These are phyloP conservation scores for Geranomyces michiganensis DNA, from an alignment of 192 early-diverging fungal species.

Conservation along the genomic window DNA sequence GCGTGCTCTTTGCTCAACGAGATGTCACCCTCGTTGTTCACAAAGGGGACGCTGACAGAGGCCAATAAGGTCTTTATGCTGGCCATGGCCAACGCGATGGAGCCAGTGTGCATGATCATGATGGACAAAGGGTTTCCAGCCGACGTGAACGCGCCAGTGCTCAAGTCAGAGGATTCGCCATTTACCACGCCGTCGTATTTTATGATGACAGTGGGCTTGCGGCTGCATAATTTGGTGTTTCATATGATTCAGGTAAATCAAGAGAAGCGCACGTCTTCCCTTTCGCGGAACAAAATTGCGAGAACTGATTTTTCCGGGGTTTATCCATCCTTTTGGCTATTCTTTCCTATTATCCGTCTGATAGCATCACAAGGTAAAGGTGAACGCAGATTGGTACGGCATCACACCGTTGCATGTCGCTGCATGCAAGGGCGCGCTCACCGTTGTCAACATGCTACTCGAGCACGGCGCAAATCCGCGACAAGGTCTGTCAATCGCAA, in stretches of 20 bases:
- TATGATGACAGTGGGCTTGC: slow-evolving; percentile 48
- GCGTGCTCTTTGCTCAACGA: slow-evolving; percentile 48
- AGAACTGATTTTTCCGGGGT: too few species aligned
- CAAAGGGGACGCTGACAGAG: slow-evolving; percentile 50
- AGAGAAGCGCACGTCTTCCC: background rate
- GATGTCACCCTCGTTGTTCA: slow-evolving; percentile 33
- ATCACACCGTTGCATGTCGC: slow-evolving; percentile 55
- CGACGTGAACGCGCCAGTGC: slow-evolving; percentile 55
- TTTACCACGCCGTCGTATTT: slow-evolving; percentile 57
- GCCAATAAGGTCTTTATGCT: slow-evolving; percentile 49
- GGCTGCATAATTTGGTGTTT: slow-evolving; percentile 48
- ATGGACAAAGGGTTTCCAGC: slow-evolving; percentile 60
- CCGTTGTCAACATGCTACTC: slow-evolving; percentile 44
- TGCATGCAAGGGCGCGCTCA: slow-evolving; percentile 35
- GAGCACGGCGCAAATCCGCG: slow-evolving; percentile 49
- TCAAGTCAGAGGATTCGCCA: background rate
- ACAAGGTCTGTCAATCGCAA: slow-evolving; percentile 33
- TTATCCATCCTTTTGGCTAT: background rate
- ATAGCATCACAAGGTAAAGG: slow-evolving; percentile 36
- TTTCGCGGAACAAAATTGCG: background rate
- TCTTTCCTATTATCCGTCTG: background rate
- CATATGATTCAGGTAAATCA: slow-evolving; percentile 59
- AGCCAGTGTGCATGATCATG: slow-evolving; percentile 53
- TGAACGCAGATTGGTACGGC: slow-evolving; percentile 56
- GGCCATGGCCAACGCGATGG: slow-evolving; percentile 53